Evolutionary conservation across 108 stramenopile genomes (phyloP), one percentile per base, ranked within the genome.

Genomic region (Seminavis robusta): DNA sequence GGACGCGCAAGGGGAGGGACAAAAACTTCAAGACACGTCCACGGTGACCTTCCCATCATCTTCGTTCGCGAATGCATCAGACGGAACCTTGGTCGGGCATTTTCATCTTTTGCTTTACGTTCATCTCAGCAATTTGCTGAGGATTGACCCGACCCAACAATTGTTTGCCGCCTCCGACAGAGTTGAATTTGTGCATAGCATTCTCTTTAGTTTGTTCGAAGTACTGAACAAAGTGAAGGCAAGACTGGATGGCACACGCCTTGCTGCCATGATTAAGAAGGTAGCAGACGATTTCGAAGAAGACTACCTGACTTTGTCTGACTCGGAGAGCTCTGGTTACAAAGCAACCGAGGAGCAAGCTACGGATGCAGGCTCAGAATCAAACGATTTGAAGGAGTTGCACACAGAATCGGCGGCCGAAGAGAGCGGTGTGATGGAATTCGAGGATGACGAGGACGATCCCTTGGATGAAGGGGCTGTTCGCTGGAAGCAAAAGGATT

Each of bases 61-160:
- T n/a, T n/a, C n/a, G n/a, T 47, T 79, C 20, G 41, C 67, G 6
- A 21, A 57, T 6, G 77, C 81, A 11, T 73, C 67, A 7, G 59
- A 40, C 28, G 47, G 33, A 48, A 39, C 59, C 4, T 26, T 83
- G 20, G 44, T 52, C 31, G 47, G 58, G 4, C 71, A 77, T 49
- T 79, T 83, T 37, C 53, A 60, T 9, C 52, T 54, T 21, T 47
- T 81, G 10, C 41, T 77, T 16, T 56, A 54, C 28, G 52, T 76
- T 33, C 80, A 81, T 26, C 33, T 81, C 15, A 44, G 43, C 11
- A 76, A 75, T 28, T 41, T 81, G 19, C 53, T 76, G 10, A 65
- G 60, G n/a, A n/a, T n/a, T n/a, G n/a, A n/a, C n/a, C 28, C 20
- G 17, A 21, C 33, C 9, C 13, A 30, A 41, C 23, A 52, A 23